A percentile compares a stretch with the other conserved stretches of the same genome.
Conservation (phyloP, 495 filamentous ascomycete genomes). For the Paragyromitra xinjiangensis region DNA sequence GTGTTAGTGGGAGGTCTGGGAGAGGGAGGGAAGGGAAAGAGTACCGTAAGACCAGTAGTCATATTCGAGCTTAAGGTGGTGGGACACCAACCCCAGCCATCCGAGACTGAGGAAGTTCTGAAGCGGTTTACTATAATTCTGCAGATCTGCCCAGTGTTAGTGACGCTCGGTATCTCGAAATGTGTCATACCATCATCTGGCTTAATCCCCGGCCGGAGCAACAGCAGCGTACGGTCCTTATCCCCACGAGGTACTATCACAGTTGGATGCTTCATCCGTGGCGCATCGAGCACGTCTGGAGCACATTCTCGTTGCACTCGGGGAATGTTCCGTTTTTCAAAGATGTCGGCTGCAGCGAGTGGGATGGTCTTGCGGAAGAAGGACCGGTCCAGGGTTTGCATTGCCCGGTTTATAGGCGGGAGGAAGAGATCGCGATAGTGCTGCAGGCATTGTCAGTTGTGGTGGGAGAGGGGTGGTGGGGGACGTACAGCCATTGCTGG, state of each 20-base stretch:
- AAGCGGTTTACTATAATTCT: slow-evolving; percentile 76
- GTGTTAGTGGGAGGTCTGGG: slow-evolving; percentile 4
- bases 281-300: slow-evolving; percentile 67
- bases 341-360: slow-evolving; percentile 76
- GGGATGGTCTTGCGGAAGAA: slow-evolving; percentile 79
- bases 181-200: slow-evolving; percentile 62
- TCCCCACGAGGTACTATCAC: slow-evolving; percentile 63
- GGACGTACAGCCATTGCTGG: background rate
- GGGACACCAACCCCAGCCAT: slow-evolving; percentile 73
- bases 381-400: slow-evolving; percentile 78
- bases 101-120: slow-evolving; percentile 71
- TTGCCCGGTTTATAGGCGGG: slow-evolving; percentile 82
- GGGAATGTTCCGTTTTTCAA: slow-evolving; percentile 70
- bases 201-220: slow-evolving; percentile 76
- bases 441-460: background rate
- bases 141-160: slow-evolving; percentile 64
- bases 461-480: background rate
- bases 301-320: slow-evolving; percentile 62
- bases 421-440: slow-evolving; percentile 64
- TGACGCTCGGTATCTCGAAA: too few relatives aligned
- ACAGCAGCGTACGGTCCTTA: slow-evolving; percentile 71
- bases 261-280: slow-evolving; percentile 68
- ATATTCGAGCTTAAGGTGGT: slow-evolving; percentile 78
- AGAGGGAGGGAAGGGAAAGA: background rate
- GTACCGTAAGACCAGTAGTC: slow-evolving; percentile 83